Evolutionary conservation across 768 basidiomycete species (phyloP), one percentile per base, ranked within the genome.

Genomic region (Suillus americanus): DNA sequence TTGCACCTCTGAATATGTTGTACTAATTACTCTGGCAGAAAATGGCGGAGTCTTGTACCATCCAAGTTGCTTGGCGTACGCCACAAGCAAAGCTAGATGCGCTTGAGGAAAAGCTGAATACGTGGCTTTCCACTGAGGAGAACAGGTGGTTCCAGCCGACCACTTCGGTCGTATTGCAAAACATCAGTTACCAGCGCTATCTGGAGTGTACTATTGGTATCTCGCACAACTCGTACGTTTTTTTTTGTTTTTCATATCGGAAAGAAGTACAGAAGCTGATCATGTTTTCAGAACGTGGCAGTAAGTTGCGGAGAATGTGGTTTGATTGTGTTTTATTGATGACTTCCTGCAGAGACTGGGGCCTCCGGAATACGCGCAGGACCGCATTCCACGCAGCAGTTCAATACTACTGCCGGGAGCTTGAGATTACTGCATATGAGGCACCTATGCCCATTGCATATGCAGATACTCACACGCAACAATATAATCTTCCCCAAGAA

Each of bases 311-410:
- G 37, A 50, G 20, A 37, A 23, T 20, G 9, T 12, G 40, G 12
- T 5, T 7, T 65, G 14, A 14, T 30, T 57, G 59, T 51, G 53
- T 43, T 64, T 38, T 51, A 61, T 63, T 70, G 33, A 68, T n/a
- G 53, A 48, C 5, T 28, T 61, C 14, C 45, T 46, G 40, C 64
- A 75, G 74, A 69, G 86, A 87, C 73, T 93, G 90, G 90, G 83
- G 85, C 30, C 76, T 88, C 33, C 83, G 82, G 23, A 79, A 79
- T 66, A 75, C 82, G 13, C 85, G 90, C 55, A 86, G 84, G 71
- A 93, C 91, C 1, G 89, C 91, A 3, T 94, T 94, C 79, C 86
- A 91, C 71, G 89, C 89, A 10, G 91, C 92, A 1, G 87, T 87
- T 25, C 86, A 91, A 68, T 83, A 87, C 69, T 92, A 88, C 73